These are phyloP conservation scores for Candida michaelii DNA, from an alignment of 805 yeast species.

Conservation along the genomic window DNA sequence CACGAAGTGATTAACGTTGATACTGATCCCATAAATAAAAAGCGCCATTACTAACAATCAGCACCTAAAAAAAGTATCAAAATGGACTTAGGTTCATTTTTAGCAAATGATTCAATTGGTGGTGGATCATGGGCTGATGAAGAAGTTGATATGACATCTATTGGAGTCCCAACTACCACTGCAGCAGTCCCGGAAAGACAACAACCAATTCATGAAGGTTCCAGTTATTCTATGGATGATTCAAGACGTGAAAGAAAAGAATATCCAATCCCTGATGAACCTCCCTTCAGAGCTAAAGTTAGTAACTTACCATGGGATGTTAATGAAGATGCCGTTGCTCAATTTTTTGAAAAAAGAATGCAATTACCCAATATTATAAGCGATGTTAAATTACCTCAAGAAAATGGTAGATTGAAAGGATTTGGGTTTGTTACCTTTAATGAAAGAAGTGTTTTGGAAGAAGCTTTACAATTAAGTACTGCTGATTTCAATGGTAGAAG, in stretches of 20 bases:
- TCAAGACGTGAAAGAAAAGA: slow-evolving; percentile 56
- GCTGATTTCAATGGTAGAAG: slow-evolving; percentile 49
- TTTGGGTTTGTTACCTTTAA: slow-evolving; percentile 55
- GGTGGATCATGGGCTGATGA: slow-evolving; percentile 87
- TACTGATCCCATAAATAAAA: too few relatives aligned
- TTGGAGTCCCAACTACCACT: slow-evolving; percentile 48
- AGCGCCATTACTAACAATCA: slow-evolving; percentile 22
- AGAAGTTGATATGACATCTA: slow-evolving; percentile 66
- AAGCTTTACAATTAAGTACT: slow-evolving; percentile 47
- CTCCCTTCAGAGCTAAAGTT: slow-evolving; percentile 91
- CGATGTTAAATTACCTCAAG: slow-evolving; percentile 68
- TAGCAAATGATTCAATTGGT: slow-evolving; percentile 72
- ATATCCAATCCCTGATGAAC: slow-evolving; percentile 83
- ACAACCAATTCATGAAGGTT: slow-evolving; percentile 7
- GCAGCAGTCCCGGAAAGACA: slow-evolving; percentile 22
- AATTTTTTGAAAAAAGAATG: slow-evolving; percentile 60
- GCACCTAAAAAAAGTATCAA: slow-evolving; percentile 60
- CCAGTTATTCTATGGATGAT: slow-evolving; percentile 19
- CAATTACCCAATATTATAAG: slow-evolving; percentile 52
- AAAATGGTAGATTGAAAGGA: slow-evolving; percentile 61
- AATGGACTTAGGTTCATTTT: slow-evolving; percentile 86
- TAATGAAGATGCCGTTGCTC: slow-evolving; percentile 59
- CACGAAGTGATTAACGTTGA: too few relatives aligned
- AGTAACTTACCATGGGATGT: slow-evolving; percentile 84
- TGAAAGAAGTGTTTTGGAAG: slow-evolving; percentile 48